Conservation (phyloP, 805 yeast species). For the Saccharomyces mikatae region DNA sequence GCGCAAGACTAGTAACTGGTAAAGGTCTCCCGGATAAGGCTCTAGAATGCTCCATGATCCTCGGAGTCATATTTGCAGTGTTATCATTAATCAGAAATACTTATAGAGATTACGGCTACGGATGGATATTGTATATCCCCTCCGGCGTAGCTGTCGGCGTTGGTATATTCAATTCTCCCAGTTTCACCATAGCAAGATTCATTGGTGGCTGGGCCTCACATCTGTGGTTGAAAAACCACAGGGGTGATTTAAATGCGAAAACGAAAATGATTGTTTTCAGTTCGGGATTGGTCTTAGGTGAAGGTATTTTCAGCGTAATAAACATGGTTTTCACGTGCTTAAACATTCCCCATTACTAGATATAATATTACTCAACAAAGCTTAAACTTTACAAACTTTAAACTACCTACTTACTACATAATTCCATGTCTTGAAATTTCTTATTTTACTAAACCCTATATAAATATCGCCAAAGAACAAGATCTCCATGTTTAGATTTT, state of each 20-base stretch:
- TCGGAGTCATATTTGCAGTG: conserved; percentile 62
- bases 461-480: conserved; percentile 2
- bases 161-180: conserved; percentile 90
- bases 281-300: conserved; percentile 89
- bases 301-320: conserved; percentile 78
- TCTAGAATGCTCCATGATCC: conserved; percentile 44
- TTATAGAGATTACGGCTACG: conserved; percentile 36
- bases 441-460: background rate
- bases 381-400: background rate
- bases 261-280: conserved; percentile 80
- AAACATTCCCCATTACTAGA: conserved; percentile 48
- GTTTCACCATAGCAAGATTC: conserved; percentile 88
- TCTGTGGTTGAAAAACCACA: conserved; percentile 42
- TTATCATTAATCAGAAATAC: conserved; percentile 59
- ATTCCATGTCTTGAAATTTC: background rate
- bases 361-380: background rate
- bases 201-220: conserved; percentile 72
- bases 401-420: background rate
- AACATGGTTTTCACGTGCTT: conserved; percentile 71
- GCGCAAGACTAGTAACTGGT: conserved; percentile 88
- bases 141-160: conserved; percentile 96
- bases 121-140: conserved; percentile 53
- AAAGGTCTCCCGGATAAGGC: conserved; percentile 82
- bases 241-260: conserved; percentile 38
- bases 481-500: background rate